A percentile compares a stretch with the other conserved stretches of the same genome.
phyloP scores from a whole-genome alignment of 257 asterid species.

The Salvia splendens region DNA sequence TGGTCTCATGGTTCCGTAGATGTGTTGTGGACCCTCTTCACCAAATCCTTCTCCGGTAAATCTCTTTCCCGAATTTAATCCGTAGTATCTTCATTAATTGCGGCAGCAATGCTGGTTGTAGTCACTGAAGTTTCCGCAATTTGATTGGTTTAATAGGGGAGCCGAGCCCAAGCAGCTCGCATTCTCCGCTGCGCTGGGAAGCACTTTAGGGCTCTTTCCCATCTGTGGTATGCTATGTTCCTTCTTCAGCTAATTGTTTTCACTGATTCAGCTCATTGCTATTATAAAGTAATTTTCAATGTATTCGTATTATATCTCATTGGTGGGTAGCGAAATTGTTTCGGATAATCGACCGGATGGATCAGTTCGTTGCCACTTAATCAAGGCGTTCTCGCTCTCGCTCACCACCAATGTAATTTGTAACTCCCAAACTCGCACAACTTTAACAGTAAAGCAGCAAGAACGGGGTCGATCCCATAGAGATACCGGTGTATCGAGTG shows the following conservation, averaged over 20 bases:
- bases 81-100: neutral
- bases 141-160: slow-evolving; percentile 63
- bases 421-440: no score
- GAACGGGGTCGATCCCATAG: no score
- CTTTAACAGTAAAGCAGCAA: no score
- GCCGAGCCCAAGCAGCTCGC: slow-evolving; percentile 91
- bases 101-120: neutral
- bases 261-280: slow-evolving; percentile 6
- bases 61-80: slow-evolving; percentile 24
- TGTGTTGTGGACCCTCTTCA: slow-evolving; percentile 76
- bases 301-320: neutral
- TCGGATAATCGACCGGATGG: no score
- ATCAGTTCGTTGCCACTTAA: no score
- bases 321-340: no score
- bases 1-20: slow-evolving; percentile 57
- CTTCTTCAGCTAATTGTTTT: neutral
- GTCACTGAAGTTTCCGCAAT: slow-evolving; percentile 12
- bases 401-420: no score
- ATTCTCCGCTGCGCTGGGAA: slow-evolving; percentile 83
- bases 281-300: no score
- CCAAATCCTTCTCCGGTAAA: slow-evolving; percentile 80
- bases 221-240: slow-evolving; percentile 52
- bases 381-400: no score
- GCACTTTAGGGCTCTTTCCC: slow-evolving; percentile 84
- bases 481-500: no score